Conservation (phyloP, 352 stramenopile species). For the Phytopythium montanum region DNA sequence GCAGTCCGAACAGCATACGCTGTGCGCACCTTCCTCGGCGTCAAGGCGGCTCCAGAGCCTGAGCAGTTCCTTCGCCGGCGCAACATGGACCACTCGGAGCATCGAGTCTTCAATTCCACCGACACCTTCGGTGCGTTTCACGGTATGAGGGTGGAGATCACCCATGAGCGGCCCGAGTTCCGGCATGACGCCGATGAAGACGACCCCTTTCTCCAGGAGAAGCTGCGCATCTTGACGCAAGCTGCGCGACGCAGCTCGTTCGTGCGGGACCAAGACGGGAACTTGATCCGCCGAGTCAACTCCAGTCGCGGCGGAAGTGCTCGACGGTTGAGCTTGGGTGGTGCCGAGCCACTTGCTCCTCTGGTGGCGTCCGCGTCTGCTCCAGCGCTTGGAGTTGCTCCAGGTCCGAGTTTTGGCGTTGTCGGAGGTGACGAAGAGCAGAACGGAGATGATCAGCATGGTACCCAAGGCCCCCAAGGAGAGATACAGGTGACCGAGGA, state of each 20-base stretch:
- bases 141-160: constrained; percentile 57
- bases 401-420: neutral
- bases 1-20: constrained; percentile 23
- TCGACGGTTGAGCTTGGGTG: constrained; percentile 2
- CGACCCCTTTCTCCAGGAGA: constrained; percentile 8
- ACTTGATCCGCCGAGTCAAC: constrained; percentile 7
- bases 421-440: neutral
- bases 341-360: neutral
- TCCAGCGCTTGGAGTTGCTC: constrained; percentile 7
- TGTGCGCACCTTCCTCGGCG: constrained; percentile 7
- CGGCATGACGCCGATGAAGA: neutral
- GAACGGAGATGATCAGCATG: neutral
- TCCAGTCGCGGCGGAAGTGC: neutral
- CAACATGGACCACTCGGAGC: constrained; percentile 16
- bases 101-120: constrained; percentile 40
- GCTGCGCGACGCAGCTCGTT: constrained; percentile 14
- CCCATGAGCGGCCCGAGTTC: constrained; percentile 30
- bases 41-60: constrained; percentile 16
- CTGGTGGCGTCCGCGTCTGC: constrained; percentile 15
- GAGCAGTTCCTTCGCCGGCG: constrained; percentile 58
- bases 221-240: constrained; percentile 13
- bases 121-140: constrained; percentile 33
- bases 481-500: neutral
- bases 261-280: constrained; percentile 13
- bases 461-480: neutral